phyloP scores from a whole-genome alignment of 805 yeast species.

The Alloascoidea hylecoeti region DNA sequence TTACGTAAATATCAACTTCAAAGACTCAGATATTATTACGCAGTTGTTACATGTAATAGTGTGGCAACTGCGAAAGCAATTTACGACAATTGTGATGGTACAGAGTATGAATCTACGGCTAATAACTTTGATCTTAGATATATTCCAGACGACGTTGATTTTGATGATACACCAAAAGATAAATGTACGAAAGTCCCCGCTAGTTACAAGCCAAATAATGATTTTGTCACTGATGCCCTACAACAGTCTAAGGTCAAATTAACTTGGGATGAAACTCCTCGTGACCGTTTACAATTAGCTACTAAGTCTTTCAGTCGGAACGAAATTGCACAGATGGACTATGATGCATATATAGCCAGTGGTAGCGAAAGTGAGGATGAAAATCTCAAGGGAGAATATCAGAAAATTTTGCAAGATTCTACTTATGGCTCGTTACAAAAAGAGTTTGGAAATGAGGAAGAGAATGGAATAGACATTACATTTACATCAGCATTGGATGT shows the following conservation, averaged over 20 bases:
- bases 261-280: constrained; percentile 98
- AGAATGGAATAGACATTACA: constrained; percentile 70
- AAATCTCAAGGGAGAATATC: constrained; percentile 21
- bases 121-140: constrained; percentile 86
- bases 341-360: constrained; percentile 82
- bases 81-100: constrained; percentile 82
- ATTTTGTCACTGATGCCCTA: constrained; percentile 91
- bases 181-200: constrained; percentile 58
- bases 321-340: constrained; percentile 54
- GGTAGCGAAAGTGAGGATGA: constrained; percentile 47
- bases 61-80: constrained; percentile 57
- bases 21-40: constrained; percentile 85
- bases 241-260: constrained; percentile 93
- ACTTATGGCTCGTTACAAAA: constrained; percentile 9
- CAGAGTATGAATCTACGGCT: constrained; percentile 93
- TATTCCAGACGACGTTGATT: constrained; percentile 86
- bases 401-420: constrained; percentile 51
- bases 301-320: constrained; percentile 74
- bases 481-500: constrained; percentile 77
- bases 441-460: constrained; percentile 10
- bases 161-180: constrained; percentile 69
- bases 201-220: constrained; percentile 60
- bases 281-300: constrained; percentile 65
- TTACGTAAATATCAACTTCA: constrained; percentile 87
- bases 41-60: constrained; percentile 74